A percentile compares a stretch with the other conserved stretches of the same genome.
phyloP scores from a whole-genome alignment of 495 filamentous ascomycete genomes.

The Penicillium soppii region DNA sequence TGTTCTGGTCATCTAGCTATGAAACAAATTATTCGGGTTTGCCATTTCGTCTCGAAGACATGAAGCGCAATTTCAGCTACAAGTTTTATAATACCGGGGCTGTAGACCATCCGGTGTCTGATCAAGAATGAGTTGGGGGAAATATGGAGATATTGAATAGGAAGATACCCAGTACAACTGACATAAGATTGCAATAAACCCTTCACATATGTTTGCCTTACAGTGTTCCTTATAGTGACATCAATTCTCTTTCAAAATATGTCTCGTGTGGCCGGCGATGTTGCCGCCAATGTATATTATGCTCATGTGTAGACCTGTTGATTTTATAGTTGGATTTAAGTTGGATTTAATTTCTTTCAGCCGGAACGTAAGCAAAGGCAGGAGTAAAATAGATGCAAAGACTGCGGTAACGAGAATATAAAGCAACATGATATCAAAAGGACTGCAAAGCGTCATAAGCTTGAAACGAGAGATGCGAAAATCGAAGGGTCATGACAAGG shows the following conservation, averaged over 20 bases:
- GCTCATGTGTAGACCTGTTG: conserved; percentile 5
- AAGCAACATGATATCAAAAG: conserved; percentile 5
- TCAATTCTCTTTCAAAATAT: background rate
- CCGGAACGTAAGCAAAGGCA: background rate
- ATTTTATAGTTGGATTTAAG: background rate
- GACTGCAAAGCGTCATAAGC: conserved; percentile 6
- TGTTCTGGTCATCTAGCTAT: conserved; percentile 3
- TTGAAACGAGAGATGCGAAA: conserved; percentile 6
- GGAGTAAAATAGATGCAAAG: conserved; percentile 6
- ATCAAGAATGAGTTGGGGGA: conserved; percentile 4
- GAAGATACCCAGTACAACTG: conserved; percentile 28
- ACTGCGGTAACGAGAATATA: background rate
- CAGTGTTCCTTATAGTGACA: background rate
- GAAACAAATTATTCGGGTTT: background rate
- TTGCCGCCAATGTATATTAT: background rate
- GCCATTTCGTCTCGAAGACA: background rate
- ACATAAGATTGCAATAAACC: conserved; percentile 19
- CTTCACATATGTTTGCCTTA: conserved; percentile 3
- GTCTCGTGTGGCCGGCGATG: background rate
- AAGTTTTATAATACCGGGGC: background rate
- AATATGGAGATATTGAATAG: conserved; percentile 17
- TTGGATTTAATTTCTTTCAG: background rate
- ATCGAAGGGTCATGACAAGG: conserved; percentile 17
- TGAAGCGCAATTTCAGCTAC: background rate
- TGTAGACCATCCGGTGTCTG: background rate